Evolutionary conservation across 2,329 filamentous ascomycete genomes (phyloP), one percentile per base, ranked within the genome.

Genomic region (Epichloe gansuensis): DNA sequence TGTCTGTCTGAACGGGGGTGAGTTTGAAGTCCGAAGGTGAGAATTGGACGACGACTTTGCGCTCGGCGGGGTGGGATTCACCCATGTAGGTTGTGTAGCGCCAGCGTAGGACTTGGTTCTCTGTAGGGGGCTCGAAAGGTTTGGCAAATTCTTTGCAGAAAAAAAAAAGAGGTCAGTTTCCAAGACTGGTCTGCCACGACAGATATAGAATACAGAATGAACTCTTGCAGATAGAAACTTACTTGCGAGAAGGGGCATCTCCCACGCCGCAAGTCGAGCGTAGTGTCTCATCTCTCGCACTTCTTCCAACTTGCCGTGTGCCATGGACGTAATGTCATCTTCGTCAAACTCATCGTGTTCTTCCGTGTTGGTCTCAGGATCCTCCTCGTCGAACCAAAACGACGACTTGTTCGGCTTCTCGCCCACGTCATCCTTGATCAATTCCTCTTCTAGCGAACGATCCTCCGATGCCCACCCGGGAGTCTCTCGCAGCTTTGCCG

Each of bases 81-180:
- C 91, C 91, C 78, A 98, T 85, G 71, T 97, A 97, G 39, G 85
- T 90, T 15, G 93, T 98, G 74, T 95, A 96, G 62, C 93, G 85
- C 81, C 96, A 98, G 61, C 91, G 85, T 53, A 98, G 80, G 45
- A 89, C 81, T 60, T 87, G 76, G 45, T 81, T 68, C 34, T 75
- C 67, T 13, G 78, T 76, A 2, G 91, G 89, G 82, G 82, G 79
- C 55, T 76, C 71, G 66, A 95, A 97, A 17, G 87, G 85, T 68
- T 87, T 87, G 51, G 87, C 85, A 56, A 93, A 78, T 65, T 91
- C 88, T 95, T 15, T 34, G 25, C 25, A 1, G 23, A 43, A 13
- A 21, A 44, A 44, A 27, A 36, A 3, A 36, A 15, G 1, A n/a
- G 12, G 48, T 50, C 2, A 51, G 31, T 35, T 13, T n/a, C 31